phyloP scores from a whole-genome alignment of 208 protist genomes.

The Borovskyia barvae region DNA sequence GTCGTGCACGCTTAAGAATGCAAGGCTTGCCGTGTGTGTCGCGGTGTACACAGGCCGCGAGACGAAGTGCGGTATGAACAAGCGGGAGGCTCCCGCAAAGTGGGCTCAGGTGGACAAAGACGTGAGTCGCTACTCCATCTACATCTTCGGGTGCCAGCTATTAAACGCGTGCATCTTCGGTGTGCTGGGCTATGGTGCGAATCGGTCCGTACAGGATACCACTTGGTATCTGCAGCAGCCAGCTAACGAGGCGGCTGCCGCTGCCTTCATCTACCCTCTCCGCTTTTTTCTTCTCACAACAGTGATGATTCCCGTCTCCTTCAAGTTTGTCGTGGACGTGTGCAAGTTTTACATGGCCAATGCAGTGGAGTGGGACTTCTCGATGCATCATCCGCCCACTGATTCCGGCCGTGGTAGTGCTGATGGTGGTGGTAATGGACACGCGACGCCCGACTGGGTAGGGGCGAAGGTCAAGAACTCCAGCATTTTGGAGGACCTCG shows the following conservation, averaged over 20 bases:
- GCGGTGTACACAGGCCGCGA: constrained; percentile 95
- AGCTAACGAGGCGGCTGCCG: constrained; percentile 16
- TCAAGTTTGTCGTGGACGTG: constrained; percentile 96
- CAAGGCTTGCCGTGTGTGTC: constrained; percentile 70
- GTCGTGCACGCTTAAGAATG: constrained; percentile 87
- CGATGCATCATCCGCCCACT: too few relatives aligned
- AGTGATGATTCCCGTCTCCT: constrained; percentile 96
- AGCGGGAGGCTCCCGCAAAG: constrained; percentile 82
- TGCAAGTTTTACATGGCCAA: constrained; percentile 93
- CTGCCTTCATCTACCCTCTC: constrained; percentile 85
- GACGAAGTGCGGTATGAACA: constrained; percentile 95
- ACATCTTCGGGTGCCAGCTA: constrained; percentile 90
- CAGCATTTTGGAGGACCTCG: constrained; percentile 92
- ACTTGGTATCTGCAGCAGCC: constrained; percentile 76
- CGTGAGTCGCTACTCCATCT: constrained; percentile 83
- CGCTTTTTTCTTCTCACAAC: constrained; percentile 95
- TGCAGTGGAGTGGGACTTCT: constrained; percentile 89
- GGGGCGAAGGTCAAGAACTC: constrained; percentile 86
- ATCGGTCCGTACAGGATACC: constrained; percentile 28
- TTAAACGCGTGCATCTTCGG: constrained; percentile 77
- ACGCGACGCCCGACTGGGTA: background rate
- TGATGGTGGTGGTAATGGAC: background rate
- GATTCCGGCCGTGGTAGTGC: constrained; percentile 33
- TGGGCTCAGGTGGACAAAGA: constrained; percentile 92
- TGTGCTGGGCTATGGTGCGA: constrained; percentile 68